phyloP scores from a whole-genome alignment of 2,329 filamentous ascomycete genomes.

The Curvularia sp. region DNA sequence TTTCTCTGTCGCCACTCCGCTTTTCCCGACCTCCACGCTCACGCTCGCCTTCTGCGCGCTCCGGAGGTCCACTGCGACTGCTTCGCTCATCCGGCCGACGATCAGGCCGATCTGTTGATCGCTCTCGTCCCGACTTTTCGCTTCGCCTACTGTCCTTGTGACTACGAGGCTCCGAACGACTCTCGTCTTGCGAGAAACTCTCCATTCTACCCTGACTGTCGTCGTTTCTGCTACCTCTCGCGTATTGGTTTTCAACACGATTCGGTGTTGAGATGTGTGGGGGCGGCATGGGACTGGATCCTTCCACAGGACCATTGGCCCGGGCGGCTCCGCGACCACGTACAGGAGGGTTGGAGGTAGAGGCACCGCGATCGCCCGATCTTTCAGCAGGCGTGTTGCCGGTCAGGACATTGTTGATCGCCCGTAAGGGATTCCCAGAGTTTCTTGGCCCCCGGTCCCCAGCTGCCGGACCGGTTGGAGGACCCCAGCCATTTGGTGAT shows the following conservation, averaged over 20 bases:
- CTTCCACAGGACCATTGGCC: conserved; percentile 32
- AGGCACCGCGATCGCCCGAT: conserved; percentile 22
- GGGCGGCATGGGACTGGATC: conserved; percentile 30
- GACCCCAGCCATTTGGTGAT: conserved; percentile 39
- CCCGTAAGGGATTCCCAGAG: conserved; percentile 32
- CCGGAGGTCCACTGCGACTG: conserved; percentile 28
- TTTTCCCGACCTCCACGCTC: conserved; percentile 39
- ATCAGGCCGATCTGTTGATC: conserved; percentile 35
- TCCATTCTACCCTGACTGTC: conserved; percentile 27
- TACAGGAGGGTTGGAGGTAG: conserved; percentile 33
- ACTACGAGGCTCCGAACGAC: conserved; percentile 37
- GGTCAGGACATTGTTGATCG: conserved; percentile 42
- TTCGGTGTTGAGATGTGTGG: conserved; percentile 35
- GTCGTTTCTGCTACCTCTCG: conserved; percentile 31
- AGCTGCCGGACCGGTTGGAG: conserved; percentile 46
- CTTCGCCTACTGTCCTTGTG: conserved; percentile 39
- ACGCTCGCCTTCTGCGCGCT: conserved; percentile 34
- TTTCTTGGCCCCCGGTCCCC: conserved; percentile 37
- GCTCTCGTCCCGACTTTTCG: conserved; percentile 38
- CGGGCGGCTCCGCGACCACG: conserved; percentile 44
- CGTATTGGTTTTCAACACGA: conserved; percentile 33
- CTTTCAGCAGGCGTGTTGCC: conserved; percentile 37
- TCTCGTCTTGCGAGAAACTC: conserved; percentile 32
- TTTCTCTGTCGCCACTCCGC: conserved; percentile 34
- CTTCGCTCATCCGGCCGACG: conserved; percentile 38